Conservation (phyloP, 1,284 basidiomycete genomes). For the Caloboletus firmus region DNA sequence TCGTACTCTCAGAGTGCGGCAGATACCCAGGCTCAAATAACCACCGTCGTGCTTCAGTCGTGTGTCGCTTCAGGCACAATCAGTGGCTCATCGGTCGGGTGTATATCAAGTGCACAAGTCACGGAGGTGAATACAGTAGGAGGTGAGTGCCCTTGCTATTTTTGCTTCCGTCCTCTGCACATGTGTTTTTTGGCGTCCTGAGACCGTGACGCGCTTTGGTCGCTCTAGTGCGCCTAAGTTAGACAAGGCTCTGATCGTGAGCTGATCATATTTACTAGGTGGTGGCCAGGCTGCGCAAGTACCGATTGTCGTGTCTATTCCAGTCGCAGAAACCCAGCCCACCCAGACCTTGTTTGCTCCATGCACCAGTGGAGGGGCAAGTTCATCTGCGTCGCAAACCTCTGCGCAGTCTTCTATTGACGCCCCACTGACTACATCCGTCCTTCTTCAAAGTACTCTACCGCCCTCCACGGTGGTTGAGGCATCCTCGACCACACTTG, state of each 20-base stretch:
- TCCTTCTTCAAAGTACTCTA: conserved; percentile 27
- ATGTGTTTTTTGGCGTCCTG: background rate
- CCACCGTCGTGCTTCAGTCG: conserved; percentile 32
- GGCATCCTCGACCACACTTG: conserved; percentile 32
- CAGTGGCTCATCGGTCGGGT: conserved; percentile 29
- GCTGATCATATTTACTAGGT: conserved; percentile 28
- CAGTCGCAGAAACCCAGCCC: conserved; percentile 32
- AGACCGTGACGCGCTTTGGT: conserved; percentile 7
- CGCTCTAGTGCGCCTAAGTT: background rate
- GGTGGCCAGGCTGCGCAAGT: conserved; percentile 35
- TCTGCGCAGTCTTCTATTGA: background rate
- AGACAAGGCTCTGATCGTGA: background rate
- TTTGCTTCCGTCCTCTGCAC: background rate
- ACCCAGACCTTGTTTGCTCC: conserved; percentile 44
- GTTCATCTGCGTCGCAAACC: conserved; percentile 9
- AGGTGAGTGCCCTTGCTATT: conserved; percentile 29
- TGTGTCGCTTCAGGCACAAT: conserved; percentile 35
- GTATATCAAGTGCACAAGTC: conserved; percentile 28
- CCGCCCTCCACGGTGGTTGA: conserved; percentile 26
- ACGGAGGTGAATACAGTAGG: conserved; percentile 33
- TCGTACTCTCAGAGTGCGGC: conserved; percentile 35
- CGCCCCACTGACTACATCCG: conserved; percentile 23
- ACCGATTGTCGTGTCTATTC: conserved; percentile 38
- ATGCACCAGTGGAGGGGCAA: conserved; percentile 17
- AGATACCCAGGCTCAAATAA: conserved; percentile 26